Conservation (phyloP, 805 yeast genomes). For the Yarrowia sp. region DNA sequence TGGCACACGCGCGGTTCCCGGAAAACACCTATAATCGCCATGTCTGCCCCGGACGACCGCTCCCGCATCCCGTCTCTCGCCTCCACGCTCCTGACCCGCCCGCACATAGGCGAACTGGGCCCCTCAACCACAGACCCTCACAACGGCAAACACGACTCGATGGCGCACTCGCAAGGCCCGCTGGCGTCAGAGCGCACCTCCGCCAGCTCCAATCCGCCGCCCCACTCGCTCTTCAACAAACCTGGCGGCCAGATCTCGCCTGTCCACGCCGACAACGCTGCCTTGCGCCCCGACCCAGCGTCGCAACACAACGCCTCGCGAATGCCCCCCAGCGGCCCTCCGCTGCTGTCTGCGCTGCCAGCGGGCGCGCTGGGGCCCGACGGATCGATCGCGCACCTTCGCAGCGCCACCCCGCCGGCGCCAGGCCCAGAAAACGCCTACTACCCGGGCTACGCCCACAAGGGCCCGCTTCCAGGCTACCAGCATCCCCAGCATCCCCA, state of each 20-base stretch:
- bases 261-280: neutral
- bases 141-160: neutral
- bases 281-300: too few species aligned
- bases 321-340: too few species aligned
- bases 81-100: too few species aligned
- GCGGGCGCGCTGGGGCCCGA: neutral
- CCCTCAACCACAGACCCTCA: neutral
- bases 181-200: neutral
- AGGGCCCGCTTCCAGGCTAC: too few species aligned
- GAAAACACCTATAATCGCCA: neutral
- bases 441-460: neutral
- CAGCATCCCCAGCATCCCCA: neutral
- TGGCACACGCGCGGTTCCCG: slow-evolving; percentile 14
- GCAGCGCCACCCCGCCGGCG: neutral
- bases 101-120: too few species aligned
- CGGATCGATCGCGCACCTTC: neutral
- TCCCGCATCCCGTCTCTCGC: neutral
- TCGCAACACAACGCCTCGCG: neutral
- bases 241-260: neutral
- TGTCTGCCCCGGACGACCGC: slow-evolving; percentile 1
- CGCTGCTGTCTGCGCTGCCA: too few species aligned
- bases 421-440: neutral
- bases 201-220: neutral
- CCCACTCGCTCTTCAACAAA: slow-evolving; percentile 9
- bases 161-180: slow-evolving; percentile 5